These are phyloP conservation scores for Fusarium sarcochroum DNA, from an alignment of 2,329 filamentous ascomycete species.

Conservation along the genomic window DNA sequence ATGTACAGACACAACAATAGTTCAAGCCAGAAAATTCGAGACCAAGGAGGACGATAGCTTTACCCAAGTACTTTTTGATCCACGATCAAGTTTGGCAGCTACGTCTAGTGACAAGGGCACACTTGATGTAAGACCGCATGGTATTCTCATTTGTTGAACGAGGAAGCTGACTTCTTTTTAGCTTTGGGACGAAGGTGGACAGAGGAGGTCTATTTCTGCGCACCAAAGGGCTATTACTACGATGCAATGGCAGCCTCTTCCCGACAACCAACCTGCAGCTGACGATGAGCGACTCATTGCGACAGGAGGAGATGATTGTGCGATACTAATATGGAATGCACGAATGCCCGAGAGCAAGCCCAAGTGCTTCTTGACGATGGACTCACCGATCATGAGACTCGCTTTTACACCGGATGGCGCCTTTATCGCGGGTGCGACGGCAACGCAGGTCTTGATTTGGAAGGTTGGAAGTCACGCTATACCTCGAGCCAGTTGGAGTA, in stretches of 20 bases:
- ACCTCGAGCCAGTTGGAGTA: constrained; percentile 72
- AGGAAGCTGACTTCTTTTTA: constrained; percentile 48
- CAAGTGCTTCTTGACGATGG: constrained; percentile 73
- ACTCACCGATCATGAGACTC: constrained; percentile 68
- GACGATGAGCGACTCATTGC: constrained; percentile 71
- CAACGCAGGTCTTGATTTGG: constrained; percentile 73
- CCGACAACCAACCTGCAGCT: constrained; percentile 51
- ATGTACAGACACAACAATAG: constrained; percentile 63
- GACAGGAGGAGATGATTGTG: constrained; percentile 73
- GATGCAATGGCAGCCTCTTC: constrained; percentile 72
- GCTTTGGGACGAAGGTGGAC: constrained; percentile 70
- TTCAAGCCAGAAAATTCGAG: constrained; percentile 63
- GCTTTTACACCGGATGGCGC: constrained; percentile 75
- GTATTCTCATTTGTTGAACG: not conserved
- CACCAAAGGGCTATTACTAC: constrained; percentile 71
- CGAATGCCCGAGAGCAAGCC: constrained; percentile 67
- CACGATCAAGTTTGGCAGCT: constrained; percentile 66
- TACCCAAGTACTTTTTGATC: constrained; percentile 70
- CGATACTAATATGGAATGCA: constrained; percentile 74
- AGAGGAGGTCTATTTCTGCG: constrained; percentile 69
- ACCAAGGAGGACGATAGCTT: constrained; percentile 68
- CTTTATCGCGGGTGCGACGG: constrained; percentile 73
- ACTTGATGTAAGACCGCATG: constrained; percentile 67
- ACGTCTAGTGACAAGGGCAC: constrained; percentile 72
- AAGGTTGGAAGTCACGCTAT: constrained; percentile 72